Base-by-base conservation (phyloP, 208 protist species). In the Vickermania ingenoplastis region DNA sequence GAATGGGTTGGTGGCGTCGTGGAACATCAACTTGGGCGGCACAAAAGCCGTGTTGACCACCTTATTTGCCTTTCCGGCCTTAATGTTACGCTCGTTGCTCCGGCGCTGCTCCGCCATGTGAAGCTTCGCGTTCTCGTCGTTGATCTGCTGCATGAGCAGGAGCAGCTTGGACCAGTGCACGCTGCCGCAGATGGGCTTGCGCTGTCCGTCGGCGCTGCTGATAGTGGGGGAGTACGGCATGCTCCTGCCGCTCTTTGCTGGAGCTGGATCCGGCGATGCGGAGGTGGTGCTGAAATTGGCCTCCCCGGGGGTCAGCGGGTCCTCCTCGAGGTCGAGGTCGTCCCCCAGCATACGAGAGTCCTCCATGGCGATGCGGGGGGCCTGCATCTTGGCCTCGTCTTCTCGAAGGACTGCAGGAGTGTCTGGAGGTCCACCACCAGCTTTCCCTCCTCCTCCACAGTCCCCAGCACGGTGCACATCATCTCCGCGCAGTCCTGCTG, bases 401-500 rank as follows among this genome's bases (percentile, higher is more conserved):
- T 45, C 36, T 45, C 69, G 61, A 90, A 86, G 23, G 73, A 79
- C 21, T 7, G 22, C 14, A 90, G 63, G 1, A 94, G 64, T 36
- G 62, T 48, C 4, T 77, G 69, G 29, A 91, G 57, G 22, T 89
- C 71, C 0, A 69, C 72, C 26, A 70, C 71, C 45, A 80, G 60
- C 14, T 80, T 49, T 23, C 76, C 73, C 60, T 90, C 91, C 55
- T 96, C 87, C 51, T 90, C 75, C 3, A 94, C 36, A 50, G 65
- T 81, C 21, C 67, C 64, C 7, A 95, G 62, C 23, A 91, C 53
- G 3, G 75, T 64, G 59, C 57, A 77, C 56, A 96, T 71, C 77
- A 95, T 87, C 70, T 96, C 91, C 11, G 77, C 50, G 31, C 82
- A 89, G 69, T 96, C 91, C 65, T 96, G 91, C 73, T 96, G 88